Evolutionary conservation across 176 grass and related monocot genomes (phyloP), one percentile per base, ranked within the genome.

Genomic region (Ensete glaucum): DNA sequence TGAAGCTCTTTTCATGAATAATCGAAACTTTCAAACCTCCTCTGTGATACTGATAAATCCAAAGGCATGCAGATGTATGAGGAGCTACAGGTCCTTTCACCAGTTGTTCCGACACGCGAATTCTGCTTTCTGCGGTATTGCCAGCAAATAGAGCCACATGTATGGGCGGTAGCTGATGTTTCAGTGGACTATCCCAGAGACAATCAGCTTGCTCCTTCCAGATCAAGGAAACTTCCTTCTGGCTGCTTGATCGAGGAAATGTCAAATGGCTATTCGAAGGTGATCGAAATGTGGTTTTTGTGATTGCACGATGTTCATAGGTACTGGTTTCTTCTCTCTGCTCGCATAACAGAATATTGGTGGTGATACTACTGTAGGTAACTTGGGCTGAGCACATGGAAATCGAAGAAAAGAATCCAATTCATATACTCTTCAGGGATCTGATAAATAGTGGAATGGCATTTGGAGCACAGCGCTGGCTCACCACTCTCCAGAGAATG

Each of bases 331-430:
- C 29, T 20, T 51, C 29, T 50, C 43, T 70, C 11, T 19, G 9
- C 22, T 70, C 19, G 29, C 17, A 51, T 48, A 70, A 10, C 16
- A 34, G 15, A 50, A 48, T 14, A 12, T 1, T 9, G 1, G 25
- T 29, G 7, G 65, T 27, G 14, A 67, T 69, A 21, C 68, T 21
- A 5, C 4, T 82, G 77, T 67, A 97, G 94, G 78, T 98, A 50
- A 98, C 85, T 55, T 98, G 94, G 94, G 88, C 93, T 0, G 94
- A 98, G 58, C 94, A 98, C 77, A 79, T 89, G 84, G 94, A 93
- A 77, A 79, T 93, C 1, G 88, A 97, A 79, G 90, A 98, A 54
- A 91, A 82, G 78, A 68, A 62, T 52, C 64, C 85, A 0, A 79
- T 89, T 76, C 83, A 83, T 82, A 8, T 77, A 1, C 85, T 91